Evolutionary conservation across 768 basidiomycete genomes (phyloP).

Genomic region (Boletus tomentosulus): DNA sequence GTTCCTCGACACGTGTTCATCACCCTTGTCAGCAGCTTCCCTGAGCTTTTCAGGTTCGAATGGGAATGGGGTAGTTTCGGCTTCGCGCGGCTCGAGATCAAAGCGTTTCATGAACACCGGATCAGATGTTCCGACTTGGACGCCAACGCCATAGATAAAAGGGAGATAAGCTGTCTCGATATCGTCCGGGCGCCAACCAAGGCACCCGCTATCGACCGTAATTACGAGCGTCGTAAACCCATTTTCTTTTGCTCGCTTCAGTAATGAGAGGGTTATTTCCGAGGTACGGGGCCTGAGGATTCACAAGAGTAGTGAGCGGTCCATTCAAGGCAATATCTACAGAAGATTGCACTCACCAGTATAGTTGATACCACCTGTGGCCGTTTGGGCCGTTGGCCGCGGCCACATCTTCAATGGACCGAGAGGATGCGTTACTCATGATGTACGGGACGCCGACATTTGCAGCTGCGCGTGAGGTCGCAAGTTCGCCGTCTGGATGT

Average conservation of each 20-base stretch:
- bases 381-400: constrained; percentile 39
- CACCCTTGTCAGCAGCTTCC: constrained; percentile 25
- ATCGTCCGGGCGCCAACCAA: constrained; percentile 46
- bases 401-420: constrained; percentile 49
- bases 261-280: constrained; percentile 37
- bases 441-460: not conserved
- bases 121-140: constrained; percentile 40
- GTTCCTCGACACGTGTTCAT: constrained; percentile 26
- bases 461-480: not conserved
- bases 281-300: constrained; percentile 21
- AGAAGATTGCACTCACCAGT: constrained; percentile 30
- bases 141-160: constrained; percentile 33
- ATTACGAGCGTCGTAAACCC: constrained; percentile 44
- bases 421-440: constrained; percentile 24
- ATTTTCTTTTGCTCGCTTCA: constrained; percentile 39
- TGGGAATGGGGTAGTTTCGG: constrained; percentile 31
- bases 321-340: no score
- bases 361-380: constrained; percentile 49
- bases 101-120: constrained; percentile 43
- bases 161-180: constrained; percentile 38
- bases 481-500: not conserved
- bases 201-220: constrained; percentile 40
- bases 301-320: not conserved
- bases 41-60: constrained; percentile 31
- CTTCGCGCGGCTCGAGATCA: constrained; percentile 26